Percentiles rank a stretch among this genome's conserved stretches.
Conservation (phyloP, 805 yeast genomes). For the Barnettozyma populi region DNA sequence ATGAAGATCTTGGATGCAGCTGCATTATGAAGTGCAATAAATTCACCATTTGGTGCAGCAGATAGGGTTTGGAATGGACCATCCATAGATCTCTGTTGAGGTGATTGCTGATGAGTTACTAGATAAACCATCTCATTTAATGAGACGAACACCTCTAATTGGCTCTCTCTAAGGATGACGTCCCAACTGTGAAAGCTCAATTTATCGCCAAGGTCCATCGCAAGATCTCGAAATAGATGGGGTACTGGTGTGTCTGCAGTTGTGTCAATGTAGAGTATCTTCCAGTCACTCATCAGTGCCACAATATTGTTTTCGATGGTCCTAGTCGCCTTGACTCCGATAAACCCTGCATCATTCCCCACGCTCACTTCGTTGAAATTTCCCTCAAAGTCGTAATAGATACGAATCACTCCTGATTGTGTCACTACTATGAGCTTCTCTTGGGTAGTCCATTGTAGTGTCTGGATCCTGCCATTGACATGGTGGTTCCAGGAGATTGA, state of each 20-base stretch:
- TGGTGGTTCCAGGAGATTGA: conserved; percentile 37
- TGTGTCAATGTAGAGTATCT: conserved; percentile 36
- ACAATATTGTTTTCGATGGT: conserved; percentile 42
- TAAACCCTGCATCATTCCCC: conserved; percentile 29
- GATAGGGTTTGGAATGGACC: conserved; percentile 43
- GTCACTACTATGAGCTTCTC: conserved; percentile 56
- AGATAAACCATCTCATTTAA: conserved; percentile 9
- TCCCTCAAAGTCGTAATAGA: conserved; percentile 61
- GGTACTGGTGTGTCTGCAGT: conserved; percentile 29
- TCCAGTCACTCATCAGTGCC: conserved; percentile 34
- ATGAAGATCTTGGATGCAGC: conserved; percentile 42
- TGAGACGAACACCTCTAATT: conserved; percentile 13
- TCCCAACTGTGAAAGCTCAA: conserved; percentile 18
- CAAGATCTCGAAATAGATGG: conserved; percentile 18
- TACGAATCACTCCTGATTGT: conserved; percentile 46
- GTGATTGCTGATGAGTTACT: conserved; percentile 6
- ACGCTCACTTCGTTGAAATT: conserved; percentile 48
- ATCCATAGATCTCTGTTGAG: conserved; percentile 32
- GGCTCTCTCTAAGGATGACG: conserved; percentile 16
- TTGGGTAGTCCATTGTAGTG: conserved; percentile 44
- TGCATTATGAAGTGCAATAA: conserved; percentile 45
- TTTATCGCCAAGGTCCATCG: conserved; percentile 2
- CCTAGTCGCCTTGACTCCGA: conserved; percentile 30
- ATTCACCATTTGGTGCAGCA: conserved; percentile 50
- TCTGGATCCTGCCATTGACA: conserved; percentile 49